These are phyloP conservation scores for Leptodontidium sp. DNA, from an alignment of 2,329 filamentous ascomycete genomes.

Conservation along the genomic window DNA sequence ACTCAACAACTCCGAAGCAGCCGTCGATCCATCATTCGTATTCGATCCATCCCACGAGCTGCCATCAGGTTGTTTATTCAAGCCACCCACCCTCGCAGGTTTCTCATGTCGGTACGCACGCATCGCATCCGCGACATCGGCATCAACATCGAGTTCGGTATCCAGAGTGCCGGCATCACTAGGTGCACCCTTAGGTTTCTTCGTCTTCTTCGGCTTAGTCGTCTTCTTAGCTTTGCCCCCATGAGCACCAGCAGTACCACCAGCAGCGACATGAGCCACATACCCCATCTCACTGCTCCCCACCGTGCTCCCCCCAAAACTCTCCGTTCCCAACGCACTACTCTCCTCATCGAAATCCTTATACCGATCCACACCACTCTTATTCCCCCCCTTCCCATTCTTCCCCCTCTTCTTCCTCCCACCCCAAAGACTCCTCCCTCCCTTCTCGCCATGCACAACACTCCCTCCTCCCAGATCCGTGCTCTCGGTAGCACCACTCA, in stretches of 20 bases:
- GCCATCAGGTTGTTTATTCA: constrained; percentile 84
- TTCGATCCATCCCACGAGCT: constrained; percentile 79
- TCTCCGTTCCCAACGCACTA: constrained; percentile 27
- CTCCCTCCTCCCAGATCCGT: constrained; percentile 90
- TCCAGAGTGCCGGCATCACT: constrained; percentile 37
- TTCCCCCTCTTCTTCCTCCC: constrained; percentile 48
- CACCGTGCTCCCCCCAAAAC: constrained; percentile 33
- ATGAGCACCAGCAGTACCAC: too few species aligned
- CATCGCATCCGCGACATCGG: constrained; percentile 72
- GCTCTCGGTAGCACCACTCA: constrained; percentile 82
- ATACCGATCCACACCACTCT: constrained; percentile 32
- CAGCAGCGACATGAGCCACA: not conserved
- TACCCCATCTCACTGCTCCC: constrained; percentile 39
- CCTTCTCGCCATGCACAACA: constrained; percentile 73
- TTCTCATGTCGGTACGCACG: constrained; percentile 87
- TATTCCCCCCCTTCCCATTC: constrained; percentile 30
- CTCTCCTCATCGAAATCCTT: constrained; percentile 47
- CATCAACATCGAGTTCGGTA: constrained; percentile 55
- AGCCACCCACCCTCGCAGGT: constrained; percentile 83
- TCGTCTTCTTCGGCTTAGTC: constrained; percentile 27
- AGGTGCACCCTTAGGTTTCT: constrained; percentile 2
- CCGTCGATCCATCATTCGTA: constrained; percentile 52
- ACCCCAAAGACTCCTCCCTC: constrained; percentile 48
- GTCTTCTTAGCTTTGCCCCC: constrained; percentile 38
- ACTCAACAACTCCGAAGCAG: constrained; percentile 63